Evolutionary conservation across 1,139 yeast species (phyloP).

Genomic region (Suhomyces anneliseae): DNA sequence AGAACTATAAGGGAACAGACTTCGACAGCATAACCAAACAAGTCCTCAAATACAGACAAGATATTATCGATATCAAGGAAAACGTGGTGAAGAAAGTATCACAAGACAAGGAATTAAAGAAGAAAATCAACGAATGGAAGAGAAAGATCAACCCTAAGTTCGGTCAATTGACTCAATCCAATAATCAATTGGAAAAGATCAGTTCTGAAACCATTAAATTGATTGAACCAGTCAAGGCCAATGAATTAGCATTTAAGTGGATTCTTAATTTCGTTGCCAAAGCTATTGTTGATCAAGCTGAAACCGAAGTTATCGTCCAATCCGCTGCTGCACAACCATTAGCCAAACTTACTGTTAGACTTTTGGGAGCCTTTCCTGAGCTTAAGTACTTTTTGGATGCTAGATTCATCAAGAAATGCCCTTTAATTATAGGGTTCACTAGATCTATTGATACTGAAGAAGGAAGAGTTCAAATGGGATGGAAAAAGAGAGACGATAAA

Average conservation of each 20-base stretch:
- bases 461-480: constrained; percentile 85
- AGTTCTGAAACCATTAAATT: constrained; percentile 50
- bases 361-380: constrained; percentile 62
- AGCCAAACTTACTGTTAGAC: constrained; percentile 59
- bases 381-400: constrained; percentile 70
- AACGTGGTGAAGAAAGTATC: constrained; percentile 53
- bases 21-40: constrained; percentile 42
- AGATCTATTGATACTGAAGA: constrained; percentile 77
- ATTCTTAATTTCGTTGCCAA: constrained; percentile 79
- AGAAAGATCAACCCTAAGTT: constrained; percentile 83
- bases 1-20: constrained; percentile 31
- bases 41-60: constrained; percentile 53
- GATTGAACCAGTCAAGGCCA: constrained; percentile 45
- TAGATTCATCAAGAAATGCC: constrained; percentile 87
- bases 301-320: constrained; percentile 82
- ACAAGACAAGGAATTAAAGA: constrained; percentile 43
- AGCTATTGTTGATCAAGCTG: constrained; percentile 87
- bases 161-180: constrained; percentile 84
- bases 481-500: constrained; percentile 57
- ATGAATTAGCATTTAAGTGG: constrained; percentile 64
- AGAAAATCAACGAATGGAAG: constrained; percentile 46
- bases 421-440: constrained; percentile 78
- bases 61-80: constrained; percentile 59
- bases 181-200: constrained; percentile 54
- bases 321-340: constrained; percentile 80